A percentile compares a stretch with the other conserved stretches of the same genome.
phyloP scores from a whole-genome alignment of 495 filamentous ascomycete species.

The Amniculicola lignicola region DNA sequence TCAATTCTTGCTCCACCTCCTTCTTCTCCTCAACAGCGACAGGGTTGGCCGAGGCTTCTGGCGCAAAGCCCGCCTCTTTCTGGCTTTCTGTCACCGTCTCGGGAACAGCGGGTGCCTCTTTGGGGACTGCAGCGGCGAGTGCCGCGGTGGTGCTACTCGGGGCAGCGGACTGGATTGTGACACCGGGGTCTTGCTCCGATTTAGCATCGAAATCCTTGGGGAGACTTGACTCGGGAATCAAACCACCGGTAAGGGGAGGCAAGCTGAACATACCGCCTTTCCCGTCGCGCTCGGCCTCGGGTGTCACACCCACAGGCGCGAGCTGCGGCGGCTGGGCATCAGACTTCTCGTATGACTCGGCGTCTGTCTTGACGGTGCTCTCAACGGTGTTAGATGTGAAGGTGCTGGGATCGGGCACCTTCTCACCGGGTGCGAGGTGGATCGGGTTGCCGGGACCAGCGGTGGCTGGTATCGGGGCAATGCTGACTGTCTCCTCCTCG shows the following conservation, averaged over 20 bases:
- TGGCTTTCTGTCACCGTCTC: conserved; percentile 24
- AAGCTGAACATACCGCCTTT: conserved; percentile 57
- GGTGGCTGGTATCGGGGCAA: conserved; percentile 76
- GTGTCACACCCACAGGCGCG: conserved; percentile 47
- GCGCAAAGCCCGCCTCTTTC: conserved; percentile 21
- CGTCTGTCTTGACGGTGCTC: conserved; percentile 67
- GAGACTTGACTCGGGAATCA: conserved; percentile 85
- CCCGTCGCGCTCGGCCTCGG: conserved; percentile 45
- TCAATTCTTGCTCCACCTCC: conserved; percentile 27
- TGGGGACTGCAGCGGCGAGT: conserved; percentile 67
- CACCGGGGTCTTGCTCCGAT: conserved; percentile 48
- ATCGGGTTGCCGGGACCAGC: conserved; percentile 77
- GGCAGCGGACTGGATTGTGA: conserved; percentile 64
- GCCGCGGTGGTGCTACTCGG: conserved; percentile 69
- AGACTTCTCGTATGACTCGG: conserved; percentile 77
- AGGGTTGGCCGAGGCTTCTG: conserved; percentile 26
- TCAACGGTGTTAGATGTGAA: conserved; percentile 54
- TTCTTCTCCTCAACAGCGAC: conserved; percentile 31
- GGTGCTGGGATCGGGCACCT: conserved; percentile 62
- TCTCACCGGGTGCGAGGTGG: conserved; percentile 70
- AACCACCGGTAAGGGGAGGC: conserved; percentile 58
- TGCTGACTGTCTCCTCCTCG: conserved; percentile 54
- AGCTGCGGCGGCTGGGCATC: conserved; percentile 45
- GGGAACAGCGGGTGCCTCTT: conserved; percentile 49
- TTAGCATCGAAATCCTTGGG: conserved; percentile 54